Base-by-base conservation (phyloP, 495 filamentous ascomycete genomes). In the Daldinia decipiens region DNA sequence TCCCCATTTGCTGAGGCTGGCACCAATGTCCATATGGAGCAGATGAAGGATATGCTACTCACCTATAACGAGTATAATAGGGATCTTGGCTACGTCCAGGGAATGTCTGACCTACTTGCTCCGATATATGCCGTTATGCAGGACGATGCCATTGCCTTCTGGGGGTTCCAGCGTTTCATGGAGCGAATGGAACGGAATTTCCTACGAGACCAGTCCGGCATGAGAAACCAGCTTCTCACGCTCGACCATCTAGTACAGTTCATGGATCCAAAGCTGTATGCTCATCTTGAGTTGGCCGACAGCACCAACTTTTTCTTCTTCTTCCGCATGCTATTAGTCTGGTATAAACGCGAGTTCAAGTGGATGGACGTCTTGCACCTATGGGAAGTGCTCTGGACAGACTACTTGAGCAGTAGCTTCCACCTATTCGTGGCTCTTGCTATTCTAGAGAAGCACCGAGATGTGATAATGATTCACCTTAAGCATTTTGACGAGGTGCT, bases 241-340 rank as follows among this genome's bases (percentile, higher is more conserved):
- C 86, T 98, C 1, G 94, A 98, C 72, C 93, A 98, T 59, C 88
- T 98, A 1, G 92, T 98, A 12, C 93, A 96, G 74, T 91, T 99
- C 57, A 94, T 99, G 90, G 95, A 99, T 71, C 94, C 95, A 0
- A 91, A 93, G 74, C 88, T 99, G 40, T 98, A 98, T 74, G 81
- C 92, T 9, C 95, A 99, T 75, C 85, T 99, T 0, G 88, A 97
- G 75, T 88, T 85, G 7, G 93, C 94, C 26, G 96, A 98, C 68
- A 93, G 89, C 72, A 98, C 95, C 19, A 98, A 99, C 79, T 99
- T 98, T 80, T 99, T 99, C 79, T 99, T 99, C 84, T 98, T 98
- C 84, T 99, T 98, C 86, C 90, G 95, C 26, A 98, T 98, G 94
- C 83, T 99, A 26, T 84, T 99, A 0, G 95, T 99, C 19, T 98